Conservation (phyloP, 2,329 filamentous ascomycete species). For the Pseudogymnoascus verrucosus region DNA sequence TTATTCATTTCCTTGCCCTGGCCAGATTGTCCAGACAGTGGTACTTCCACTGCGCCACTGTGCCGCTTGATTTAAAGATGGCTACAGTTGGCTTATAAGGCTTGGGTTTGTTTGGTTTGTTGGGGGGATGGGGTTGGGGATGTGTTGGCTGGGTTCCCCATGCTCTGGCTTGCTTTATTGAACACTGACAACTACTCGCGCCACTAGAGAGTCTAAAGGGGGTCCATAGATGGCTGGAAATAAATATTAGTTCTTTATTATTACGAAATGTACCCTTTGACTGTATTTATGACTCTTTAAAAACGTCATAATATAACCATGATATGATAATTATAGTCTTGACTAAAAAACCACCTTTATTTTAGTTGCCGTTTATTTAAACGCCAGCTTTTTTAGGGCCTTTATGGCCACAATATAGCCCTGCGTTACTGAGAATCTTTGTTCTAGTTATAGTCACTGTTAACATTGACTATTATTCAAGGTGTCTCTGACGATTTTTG, state of each 20-base stretch:
- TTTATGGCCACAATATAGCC: not conserved
- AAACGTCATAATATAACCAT: not conserved
- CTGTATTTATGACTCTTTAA: not conserved
- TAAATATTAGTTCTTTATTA: not conserved
- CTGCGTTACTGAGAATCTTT: not conserved
- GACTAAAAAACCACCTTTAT: not conserved
- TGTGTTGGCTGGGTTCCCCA: not conserved
- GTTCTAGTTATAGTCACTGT: not conserved
- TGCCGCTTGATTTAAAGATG: not conserved
- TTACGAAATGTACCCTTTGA: not conserved
- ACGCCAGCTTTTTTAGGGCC: not conserved
- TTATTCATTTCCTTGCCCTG: slow-evolving; percentile 2
- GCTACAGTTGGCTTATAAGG: not conserved
- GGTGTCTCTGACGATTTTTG: not conserved
- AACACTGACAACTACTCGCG: not conserved
- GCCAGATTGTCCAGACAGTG: slow-evolving; percentile 5
- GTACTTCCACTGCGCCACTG: slow-evolving; percentile 2
- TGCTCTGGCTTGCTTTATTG: not conserved
- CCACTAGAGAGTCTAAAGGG: not conserved
- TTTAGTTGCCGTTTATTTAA: not conserved
- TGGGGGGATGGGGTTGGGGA: not conserved
- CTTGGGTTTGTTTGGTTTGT: not conserved
- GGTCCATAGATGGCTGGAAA: not conserved
- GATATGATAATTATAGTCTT: not conserved
- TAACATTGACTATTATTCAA: not conserved